Base-by-base conservation (phyloP, 2,329 filamentous ascomycete species). In the Bipolaris zeicola region DNA sequence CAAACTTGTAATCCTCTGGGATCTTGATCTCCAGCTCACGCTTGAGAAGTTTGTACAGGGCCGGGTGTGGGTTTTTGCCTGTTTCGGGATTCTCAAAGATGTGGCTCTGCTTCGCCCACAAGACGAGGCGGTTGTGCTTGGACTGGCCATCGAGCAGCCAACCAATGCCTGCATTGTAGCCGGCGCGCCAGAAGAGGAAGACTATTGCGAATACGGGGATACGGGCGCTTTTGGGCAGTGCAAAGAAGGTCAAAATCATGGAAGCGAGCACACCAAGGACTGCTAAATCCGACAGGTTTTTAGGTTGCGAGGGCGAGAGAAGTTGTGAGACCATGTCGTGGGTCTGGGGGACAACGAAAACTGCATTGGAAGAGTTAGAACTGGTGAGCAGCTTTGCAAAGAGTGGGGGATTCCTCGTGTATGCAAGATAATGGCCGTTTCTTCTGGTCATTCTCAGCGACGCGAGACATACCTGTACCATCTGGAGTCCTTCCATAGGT, bases 311-410 rank as follows among this genome's bases (percentile, higher is more conserved):
- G 49, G 95, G 95, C 69, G 96, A 95, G 67, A 99, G 87, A 52
- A 99, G 85, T 79, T 98, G 95, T 49, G 94, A 96, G 67, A 99
- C 94, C 95, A 99, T 98, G 79, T 99, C 95, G 82, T 97, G 92
- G 54, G 95, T 99, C 61, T 92, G 89, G 45, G 95, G 95, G 52
- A 99, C 95, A 56, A 92, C 89, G 75, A 99, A 99, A 69, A 96
- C 95, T 98, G 71, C 45, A 45, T 13, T 7, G 13, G 31, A 16
- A 18, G 46, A 43, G 59, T 73, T 55, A 70, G 68, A 55, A 56
- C 41, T 45, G 52, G 44, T 55, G 28, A 46, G 4, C n/a, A 31
- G 10, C 18, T 13, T 13, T 26, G 28, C n/a, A 34, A 22, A 13
- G 13, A 18, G 2, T 7, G 43, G 31, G 4, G 11, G 36, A 33